phyloP scores from a whole-genome alignment of 805 yeast genomes.

The Spathaspora arborariae region DNA sequence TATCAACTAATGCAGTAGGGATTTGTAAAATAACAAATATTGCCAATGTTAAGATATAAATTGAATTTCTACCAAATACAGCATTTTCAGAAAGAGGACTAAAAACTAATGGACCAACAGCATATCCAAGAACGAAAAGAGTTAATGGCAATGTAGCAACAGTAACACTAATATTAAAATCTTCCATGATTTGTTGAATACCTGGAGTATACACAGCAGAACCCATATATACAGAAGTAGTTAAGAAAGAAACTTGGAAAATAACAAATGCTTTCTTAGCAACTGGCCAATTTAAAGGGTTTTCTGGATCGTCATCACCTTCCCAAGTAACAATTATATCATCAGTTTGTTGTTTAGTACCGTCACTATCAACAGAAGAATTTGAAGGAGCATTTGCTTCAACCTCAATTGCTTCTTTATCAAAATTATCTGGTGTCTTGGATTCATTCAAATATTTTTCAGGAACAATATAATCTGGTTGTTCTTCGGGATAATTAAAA shows the following conservation, averaged over 20 bases:
- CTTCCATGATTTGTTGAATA: constrained; percentile 37
- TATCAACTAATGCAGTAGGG: constrained; percentile 49
- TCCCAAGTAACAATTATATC: constrained; percentile 25
- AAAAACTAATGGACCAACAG: constrained; percentile 55
- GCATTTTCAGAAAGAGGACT: constrained; percentile 59
- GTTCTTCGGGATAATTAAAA: constrained; percentile 25
- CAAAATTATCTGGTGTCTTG: neutral
- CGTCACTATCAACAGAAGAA: neutral
- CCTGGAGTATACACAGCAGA: constrained; percentile 57
- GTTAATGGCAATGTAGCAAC: constrained; percentile 51
- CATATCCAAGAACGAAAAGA: constrained; percentile 57
- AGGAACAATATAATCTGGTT: constrained; percentile 25
- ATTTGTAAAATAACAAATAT: constrained; percentile 51
- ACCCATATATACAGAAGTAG: constrained; percentile 53
- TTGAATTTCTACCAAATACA: constrained; percentile 47
- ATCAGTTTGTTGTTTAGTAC: neutral
- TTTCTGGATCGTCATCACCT: constrained; percentile 48
- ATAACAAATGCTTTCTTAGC: constrained; percentile 36
- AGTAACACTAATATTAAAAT: constrained; percentile 42
- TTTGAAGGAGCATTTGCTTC: constrained; percentile 1
- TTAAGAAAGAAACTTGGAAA: constrained; percentile 39
- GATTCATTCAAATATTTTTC: constrained; percentile 22
- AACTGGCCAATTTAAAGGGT: constrained; percentile 56
- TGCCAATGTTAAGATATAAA: constrained; percentile 45
- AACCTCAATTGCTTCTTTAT: constrained; percentile 4